Percentiles rank a stretch among this genome's conserved stretches.
These are phyloP conservation scores for Cyclotella choctawhatcheeana DNA, from an alignment of 108 stramenopile species.

Conservation along the genomic window DNA sequence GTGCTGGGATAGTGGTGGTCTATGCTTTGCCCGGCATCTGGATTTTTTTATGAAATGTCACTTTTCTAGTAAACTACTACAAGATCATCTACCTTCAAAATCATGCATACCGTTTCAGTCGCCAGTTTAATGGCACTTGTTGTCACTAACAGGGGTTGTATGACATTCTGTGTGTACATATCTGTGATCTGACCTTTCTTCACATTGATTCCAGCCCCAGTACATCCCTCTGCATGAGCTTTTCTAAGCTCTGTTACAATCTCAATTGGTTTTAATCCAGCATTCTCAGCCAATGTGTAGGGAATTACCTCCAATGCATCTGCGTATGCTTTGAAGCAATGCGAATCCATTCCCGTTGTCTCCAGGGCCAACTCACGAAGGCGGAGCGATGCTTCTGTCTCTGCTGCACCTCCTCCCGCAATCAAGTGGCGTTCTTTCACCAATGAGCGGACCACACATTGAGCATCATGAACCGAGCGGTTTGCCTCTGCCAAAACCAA, in stretches of 20 bases:
- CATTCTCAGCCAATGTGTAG: conserved; percentile 99
- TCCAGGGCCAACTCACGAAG: conserved; percentile 81
- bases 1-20: no score
- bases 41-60: neutral
- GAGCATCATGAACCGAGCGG: conserved; percentile 98
- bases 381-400: conserved; percentile 91
- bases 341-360: conserved; percentile 92
- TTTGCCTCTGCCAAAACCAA: conserved; percentile 99
- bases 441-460: conserved; percentile 96
- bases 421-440: conserved; percentile 96
- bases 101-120: conserved; percentile 98
- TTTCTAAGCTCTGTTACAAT: conserved; percentile 96
- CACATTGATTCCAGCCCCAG: conserved; percentile 96
- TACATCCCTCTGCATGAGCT: conserved; percentile 84
- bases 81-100: conserved; percentile 98
- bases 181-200: conserved; percentile 91
- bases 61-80: conserved; percentile 63
- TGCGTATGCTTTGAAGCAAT: conserved; percentile 97
- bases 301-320: conserved; percentile 99
- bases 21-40: no score
- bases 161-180: conserved; percentile 94
- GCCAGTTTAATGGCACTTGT: conserved; percentile 94
- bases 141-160: conserved; percentile 96
- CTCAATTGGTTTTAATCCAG: conserved; percentile 97
- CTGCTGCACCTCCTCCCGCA: conserved; percentile 99